These are phyloP conservation scores for Trifolium subterraneum DNA, from an alignment of 306 rosid genomes.

Conservation along the genomic window DNA sequence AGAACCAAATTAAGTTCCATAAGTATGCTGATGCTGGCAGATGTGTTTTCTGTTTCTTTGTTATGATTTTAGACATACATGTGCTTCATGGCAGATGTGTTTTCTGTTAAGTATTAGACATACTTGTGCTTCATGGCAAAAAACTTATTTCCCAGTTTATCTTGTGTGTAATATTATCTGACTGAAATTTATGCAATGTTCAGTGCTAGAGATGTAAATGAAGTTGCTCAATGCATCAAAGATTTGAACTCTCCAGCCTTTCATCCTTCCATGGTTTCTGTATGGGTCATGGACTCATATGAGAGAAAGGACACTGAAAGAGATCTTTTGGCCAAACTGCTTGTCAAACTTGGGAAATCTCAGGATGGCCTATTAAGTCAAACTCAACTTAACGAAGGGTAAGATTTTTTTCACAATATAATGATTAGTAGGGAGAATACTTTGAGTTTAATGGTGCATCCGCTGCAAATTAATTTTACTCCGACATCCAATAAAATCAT, in stretches of 20 bases:
- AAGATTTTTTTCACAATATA: slow-evolving; percentile 24
- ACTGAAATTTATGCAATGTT: slow-evolving; percentile 25
- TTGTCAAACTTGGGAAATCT: slow-evolving; percentile 70
- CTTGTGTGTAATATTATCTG: slow-evolving; percentile 10
- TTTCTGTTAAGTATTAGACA: too few relatives aligned
- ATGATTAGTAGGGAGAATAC: not conserved
- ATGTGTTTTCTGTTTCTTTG: not conserved
- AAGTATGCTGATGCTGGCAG: not conserved
- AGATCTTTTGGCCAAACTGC: slow-evolving; percentile 75
- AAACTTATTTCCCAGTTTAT: not conserved
- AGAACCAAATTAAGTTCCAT: not conserved
- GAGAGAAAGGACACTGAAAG: slow-evolving; percentile 78
- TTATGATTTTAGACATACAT: not conserved
- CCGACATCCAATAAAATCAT: not conserved
- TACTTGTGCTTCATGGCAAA: too few relatives aligned
- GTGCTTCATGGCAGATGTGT: too few relatives aligned
- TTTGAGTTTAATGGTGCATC: not conserved
- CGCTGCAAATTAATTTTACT: not conserved
- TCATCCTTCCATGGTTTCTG: slow-evolving; percentile 80
- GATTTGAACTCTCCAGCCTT: slow-evolving; percentile 81
- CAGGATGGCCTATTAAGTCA: slow-evolving; percentile 60
- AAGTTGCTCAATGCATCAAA: slow-evolving; percentile 71
- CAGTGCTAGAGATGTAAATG: slow-evolving; percentile 89
- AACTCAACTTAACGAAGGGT: slow-evolving; percentile 80
- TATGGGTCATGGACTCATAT: slow-evolving; percentile 86